Conservation (phyloP, 805 yeast species). For the Lachancea nothofagi region DNA sequence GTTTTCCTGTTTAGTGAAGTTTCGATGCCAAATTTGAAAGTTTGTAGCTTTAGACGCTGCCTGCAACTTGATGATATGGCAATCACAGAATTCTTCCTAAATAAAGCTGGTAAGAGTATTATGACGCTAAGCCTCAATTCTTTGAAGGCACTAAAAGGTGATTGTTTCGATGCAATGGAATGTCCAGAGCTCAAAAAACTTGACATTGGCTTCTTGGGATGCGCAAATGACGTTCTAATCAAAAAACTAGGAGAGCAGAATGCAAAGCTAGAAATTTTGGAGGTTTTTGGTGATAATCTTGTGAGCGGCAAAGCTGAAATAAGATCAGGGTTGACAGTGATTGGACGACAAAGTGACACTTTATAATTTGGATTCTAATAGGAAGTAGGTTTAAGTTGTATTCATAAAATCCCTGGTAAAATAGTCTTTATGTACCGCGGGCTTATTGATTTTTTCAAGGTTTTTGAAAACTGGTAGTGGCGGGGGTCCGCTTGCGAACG, state of each 20-base stretch:
- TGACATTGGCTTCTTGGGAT: conserved; percentile 76
- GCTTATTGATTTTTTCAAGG: conserved; percentile 55
- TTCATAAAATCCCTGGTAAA: conserved; percentile 6
- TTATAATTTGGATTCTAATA: conserved; percentile 27
- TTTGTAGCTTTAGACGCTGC: conserved; percentile 61
- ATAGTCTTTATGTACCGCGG: conserved; percentile 37
- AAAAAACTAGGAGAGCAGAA: conserved; percentile 53
- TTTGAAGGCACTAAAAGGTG: conserved; percentile 48
- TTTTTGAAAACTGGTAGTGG: conserved; percentile 54
- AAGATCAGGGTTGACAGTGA: conserved; percentile 51
- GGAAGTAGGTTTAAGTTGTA: not conserved
- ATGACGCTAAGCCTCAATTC: conserved; percentile 73
- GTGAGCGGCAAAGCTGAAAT: conserved; percentile 52
- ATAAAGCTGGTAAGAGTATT: conserved; percentile 53
- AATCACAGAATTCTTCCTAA: conserved; percentile 52
- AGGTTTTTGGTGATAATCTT: conserved; percentile 75
- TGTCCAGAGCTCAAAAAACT: conserved; percentile 58
- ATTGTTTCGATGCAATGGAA: conserved; percentile 45
- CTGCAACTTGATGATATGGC: conserved; percentile 58
- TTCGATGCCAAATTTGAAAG: conserved; percentile 52
- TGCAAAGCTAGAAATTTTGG: conserved; percentile 57
- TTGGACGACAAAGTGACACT: conserved; percentile 71
- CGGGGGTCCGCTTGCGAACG: conserved; percentile 24
- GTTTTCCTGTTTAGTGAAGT: conserved; percentile 45
- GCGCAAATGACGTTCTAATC: conserved; percentile 65